Evolutionary conservation across 2,329 filamentous ascomycete species (phyloP).

Genomic region (Ilyonectria sp.): DNA sequence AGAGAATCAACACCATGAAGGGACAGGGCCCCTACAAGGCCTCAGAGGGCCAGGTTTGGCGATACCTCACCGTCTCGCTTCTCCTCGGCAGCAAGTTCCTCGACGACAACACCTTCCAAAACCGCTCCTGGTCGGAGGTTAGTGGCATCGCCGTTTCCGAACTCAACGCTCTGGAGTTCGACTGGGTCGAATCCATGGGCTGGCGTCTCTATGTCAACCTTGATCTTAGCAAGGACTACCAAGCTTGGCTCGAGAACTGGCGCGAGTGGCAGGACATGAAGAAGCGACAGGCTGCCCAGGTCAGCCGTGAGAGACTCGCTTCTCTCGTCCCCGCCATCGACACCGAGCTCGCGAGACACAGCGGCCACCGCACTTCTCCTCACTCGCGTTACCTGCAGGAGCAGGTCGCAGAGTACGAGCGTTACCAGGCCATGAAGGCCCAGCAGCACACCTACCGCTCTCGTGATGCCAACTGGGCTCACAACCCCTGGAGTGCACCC

Average conservation of each 20-base stretch:
- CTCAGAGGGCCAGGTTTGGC: conserved; percentile 83
- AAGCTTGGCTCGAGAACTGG: conserved; percentile 75
- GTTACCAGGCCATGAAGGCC: conserved; percentile 62
- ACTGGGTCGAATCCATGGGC: conserved; percentile 87
- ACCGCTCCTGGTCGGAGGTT: conserved; percentile 96
- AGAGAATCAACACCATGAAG: conserved; percentile 83
- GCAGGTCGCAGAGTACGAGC: conserved; percentile 69
- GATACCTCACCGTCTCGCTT: conserved; percentile 87
- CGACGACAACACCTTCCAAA: conserved; percentile 98
- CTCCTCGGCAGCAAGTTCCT: conserved; percentile 95
- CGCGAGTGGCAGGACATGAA: conserved; percentile 70
- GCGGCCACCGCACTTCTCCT: conserved; percentile 55
- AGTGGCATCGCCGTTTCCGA: conserved; percentile 89
- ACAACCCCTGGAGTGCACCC: conserved; percentile 64
- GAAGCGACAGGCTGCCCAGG: conserved; percentile 66
- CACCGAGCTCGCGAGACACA: conserved; percentile 57
- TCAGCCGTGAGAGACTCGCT: conserved; percentile 65
- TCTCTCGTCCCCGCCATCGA: conserved; percentile 66
- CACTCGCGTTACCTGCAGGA: conserved; percentile 67
- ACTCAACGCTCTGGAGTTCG: conserved; percentile 87
- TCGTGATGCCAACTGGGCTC: conserved; percentile 62
- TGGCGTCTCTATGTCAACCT: conserved; percentile 92
- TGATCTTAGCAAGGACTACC: conserved; percentile 80
- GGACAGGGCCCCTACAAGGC: conserved; percentile 67
- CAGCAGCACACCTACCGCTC: conserved; percentile 59